These are phyloP conservation scores for Xylaria acuta DNA, from an alignment of 495 filamentous ascomycete species.

Conservation along the genomic window DNA sequence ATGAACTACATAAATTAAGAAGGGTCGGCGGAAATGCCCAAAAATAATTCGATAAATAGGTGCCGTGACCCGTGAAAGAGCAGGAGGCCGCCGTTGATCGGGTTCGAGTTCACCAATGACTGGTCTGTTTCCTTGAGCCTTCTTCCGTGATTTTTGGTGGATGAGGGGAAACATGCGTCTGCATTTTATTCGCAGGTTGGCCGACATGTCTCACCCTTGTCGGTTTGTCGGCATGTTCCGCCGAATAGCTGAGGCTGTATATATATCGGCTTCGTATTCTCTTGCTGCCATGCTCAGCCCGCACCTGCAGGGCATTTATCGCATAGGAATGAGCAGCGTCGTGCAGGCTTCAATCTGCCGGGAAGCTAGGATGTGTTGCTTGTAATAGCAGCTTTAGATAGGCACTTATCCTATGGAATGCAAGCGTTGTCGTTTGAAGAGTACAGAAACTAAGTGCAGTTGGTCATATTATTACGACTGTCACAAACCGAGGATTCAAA, in stretches of 20 bases:
- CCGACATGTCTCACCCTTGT: not conserved
- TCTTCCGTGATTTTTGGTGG: not conserved
- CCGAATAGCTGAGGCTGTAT: not conserved
- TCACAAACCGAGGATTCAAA: not conserved
- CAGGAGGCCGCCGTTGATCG: not conserved
- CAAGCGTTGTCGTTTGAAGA: not conserved
- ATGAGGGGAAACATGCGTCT: constrained; percentile 16
- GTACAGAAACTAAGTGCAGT: not conserved
- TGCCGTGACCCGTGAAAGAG: not conserved
- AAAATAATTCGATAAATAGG: not conserved
- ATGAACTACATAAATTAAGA: not conserved
- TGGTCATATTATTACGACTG: not conserved
- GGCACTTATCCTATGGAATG: not conserved
- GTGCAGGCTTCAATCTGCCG: not conserved
- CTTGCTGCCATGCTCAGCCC: too few species aligned
- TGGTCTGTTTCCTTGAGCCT: constrained; percentile 11
- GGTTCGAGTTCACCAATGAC: not conserved
- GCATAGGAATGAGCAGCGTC: not conserved
- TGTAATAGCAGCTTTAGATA: not conserved
- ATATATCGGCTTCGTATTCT: too few species aligned
- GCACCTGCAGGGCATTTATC: not conserved
- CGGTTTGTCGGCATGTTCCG: constrained; percentile 11
- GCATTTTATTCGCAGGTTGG: not conserved
- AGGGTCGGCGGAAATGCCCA: not conserved
- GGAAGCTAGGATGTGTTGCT: not conserved